Evolutionary conservation across 352 stramenopile species (phyloP).

Genomic region (Globisporangium abappressorium): DNA sequence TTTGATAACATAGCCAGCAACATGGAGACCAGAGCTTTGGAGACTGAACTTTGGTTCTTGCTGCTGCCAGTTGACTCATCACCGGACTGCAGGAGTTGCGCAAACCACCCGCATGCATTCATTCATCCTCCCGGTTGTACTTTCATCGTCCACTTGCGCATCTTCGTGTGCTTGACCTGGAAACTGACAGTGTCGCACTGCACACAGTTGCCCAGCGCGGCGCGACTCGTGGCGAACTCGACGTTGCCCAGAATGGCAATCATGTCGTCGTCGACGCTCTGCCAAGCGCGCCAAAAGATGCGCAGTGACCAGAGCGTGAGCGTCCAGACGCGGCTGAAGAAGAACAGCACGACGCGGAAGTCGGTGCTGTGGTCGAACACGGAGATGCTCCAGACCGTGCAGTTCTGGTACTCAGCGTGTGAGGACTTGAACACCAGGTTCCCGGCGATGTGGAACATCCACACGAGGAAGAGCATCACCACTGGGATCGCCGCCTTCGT

Average conservation of each 20-base stretch:
- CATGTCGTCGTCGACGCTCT: neutral
- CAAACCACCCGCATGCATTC: neutral
- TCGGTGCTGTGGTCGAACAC: neutral
- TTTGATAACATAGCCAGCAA: neutral
- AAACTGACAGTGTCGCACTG: neutral
- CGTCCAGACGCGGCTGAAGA: slow-evolving; percentile 8
- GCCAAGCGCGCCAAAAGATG: neutral
- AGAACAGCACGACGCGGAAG: neutral
- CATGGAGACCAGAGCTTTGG: neutral
- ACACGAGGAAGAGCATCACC: neutral
- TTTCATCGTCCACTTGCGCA: neutral
- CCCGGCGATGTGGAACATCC: neutral
- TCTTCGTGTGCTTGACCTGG: neutral
- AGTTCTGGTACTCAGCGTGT: neutral
- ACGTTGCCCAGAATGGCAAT: neutral
- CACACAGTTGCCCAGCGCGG: neutral
- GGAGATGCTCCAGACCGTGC: neutral
- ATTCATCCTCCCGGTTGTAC: neutral
- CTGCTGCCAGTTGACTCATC: neutral
- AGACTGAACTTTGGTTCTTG: neutral
- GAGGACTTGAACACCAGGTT: neutral
- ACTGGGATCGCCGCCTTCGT: neutral
- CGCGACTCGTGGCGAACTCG: neutral
- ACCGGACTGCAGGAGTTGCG: neutral
- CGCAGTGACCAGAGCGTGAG: slow-evolving; percentile 9